Base-by-base conservation (phyloP, 441 rosid species). In the Rhodomyrtus psidioides region DNA sequence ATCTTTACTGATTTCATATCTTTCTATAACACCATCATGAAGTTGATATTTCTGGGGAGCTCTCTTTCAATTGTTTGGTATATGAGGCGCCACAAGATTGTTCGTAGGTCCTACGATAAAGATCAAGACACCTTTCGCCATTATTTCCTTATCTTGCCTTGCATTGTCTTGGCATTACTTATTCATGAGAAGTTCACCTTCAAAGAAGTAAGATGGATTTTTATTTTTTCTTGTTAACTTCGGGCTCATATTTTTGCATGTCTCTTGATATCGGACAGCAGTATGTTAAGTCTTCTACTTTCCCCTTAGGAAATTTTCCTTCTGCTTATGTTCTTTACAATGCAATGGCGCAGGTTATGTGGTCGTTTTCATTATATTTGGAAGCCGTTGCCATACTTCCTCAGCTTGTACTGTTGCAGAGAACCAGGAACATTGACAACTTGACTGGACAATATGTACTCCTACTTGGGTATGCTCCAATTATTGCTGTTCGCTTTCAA, bases 371-470 rank as follows among this genome's bases (percentile, higher is more conserved):
- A 82, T 16, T 93, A 44, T 94, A 87, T 85, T 88, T 94, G 87
- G 94, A 94, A 85, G 96, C 94, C 23, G 94, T 94, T 55, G 96
- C 95, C 53, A 94, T 94, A 87, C 91, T 94, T 89, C 94, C 95
- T 86, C 94, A 94, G 91, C 93, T 94, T 65, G 94, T 94, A 82
- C 81, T 93, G 88, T 76, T 94, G 87, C 95, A 94, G 87, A 88
- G 94, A 87, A 93, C 95, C 26, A 93, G 93, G 89, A 94, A 94
- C 83, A 94, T 93, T 76, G 96, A 93, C 86, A 93, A 94, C 92
- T 88, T 94, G 91, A 94, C 94, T 0, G 95, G 96, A 86, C 93
- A 94, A 90, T 94, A 94, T 85, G 89, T 94, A 12, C 91, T 94
- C 87, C 93, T 94, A 65, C 96, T 93, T 2, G 96, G 96, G 96